Evolutionary conservation across 805 yeast species (phyloP).

Genomic region (Candida arabinofermentans): DNA sequence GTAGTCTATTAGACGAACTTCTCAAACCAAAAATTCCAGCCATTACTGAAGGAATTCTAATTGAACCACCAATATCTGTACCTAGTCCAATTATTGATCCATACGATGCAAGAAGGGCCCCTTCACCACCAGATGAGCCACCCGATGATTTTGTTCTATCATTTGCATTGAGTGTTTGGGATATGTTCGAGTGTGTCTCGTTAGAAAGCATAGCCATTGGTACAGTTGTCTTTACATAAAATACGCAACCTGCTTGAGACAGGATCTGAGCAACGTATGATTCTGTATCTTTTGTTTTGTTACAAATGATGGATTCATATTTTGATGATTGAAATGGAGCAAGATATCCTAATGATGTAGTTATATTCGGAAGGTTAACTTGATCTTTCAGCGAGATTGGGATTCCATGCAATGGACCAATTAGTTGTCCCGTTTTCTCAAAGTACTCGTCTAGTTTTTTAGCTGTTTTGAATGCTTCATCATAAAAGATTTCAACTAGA

Average conservation of each 20-base stretch:
- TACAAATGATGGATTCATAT: constrained; percentile 20
- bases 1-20: constrained; percentile 34
- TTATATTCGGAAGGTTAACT: constrained; percentile 34
- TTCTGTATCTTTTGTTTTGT: constrained; percentile 28
- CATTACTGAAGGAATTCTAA: constrained; percentile 32
- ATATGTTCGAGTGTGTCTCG: constrained; percentile 37
- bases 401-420: constrained; percentile 43
- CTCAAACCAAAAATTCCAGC: constrained; percentile 34
- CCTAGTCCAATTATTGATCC: constrained; percentile 36
- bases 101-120: constrained; percentile 29
- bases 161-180: constrained; percentile 34
- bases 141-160: constrained; percentile 37
- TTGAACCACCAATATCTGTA: constrained; percentile 38
- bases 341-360: constrained; percentile 39
- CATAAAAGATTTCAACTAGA: constrained; percentile 39
- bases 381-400: constrained; percentile 47
- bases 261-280: constrained; percentile 31
- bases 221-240: constrained; percentile 40
- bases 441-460: constrained; percentile 35
- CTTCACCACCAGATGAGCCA: constrained; percentile 47
- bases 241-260: constrained; percentile 37
- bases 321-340: constrained; percentile 30
- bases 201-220: constrained; percentile 42
- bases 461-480: constrained; percentile 38
- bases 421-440: constrained; percentile 29